Percentiles rank a stretch among this genome's conserved stretches.
phyloP scores from a whole-genome alignment of 148 eudicot species.

The Talinum fruticosum region DNA sequence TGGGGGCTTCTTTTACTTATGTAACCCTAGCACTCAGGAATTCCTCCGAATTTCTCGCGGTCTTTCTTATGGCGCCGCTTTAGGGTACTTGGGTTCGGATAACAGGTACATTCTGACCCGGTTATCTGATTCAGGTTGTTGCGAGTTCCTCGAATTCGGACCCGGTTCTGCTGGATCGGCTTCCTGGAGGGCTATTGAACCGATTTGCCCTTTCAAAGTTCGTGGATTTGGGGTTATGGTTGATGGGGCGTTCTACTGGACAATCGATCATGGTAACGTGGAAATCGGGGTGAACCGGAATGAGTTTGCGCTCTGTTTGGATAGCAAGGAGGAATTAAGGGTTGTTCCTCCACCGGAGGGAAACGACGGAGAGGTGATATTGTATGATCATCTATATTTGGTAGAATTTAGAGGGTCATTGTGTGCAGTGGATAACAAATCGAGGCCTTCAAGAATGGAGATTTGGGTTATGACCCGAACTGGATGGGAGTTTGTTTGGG shows the following conservation, averaged over 20 bases:
- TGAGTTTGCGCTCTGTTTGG: slow-evolving; percentile 23
- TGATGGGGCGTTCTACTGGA: slow-evolving; percentile 21
- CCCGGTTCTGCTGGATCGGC: slow-evolving; percentile 20
- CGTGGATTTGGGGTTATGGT: slow-evolving; percentile 24
- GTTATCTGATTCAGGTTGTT: not conserved
- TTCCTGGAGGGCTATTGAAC: slow-evolving; percentile 6
- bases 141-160: slow-evolving; percentile 20
- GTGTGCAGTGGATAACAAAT: slow-evolving; percentile 33
- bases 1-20: slow-evolving; percentile 17
- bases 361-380: slow-evolving; percentile 22
- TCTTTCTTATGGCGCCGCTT: not conserved
- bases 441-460: slow-evolving; percentile 31
- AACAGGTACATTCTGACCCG: slow-evolving; percentile 15
- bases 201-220: not conserved
- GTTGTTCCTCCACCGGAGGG: slow-evolving; percentile 19
- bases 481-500: slow-evolving; percentile 26
- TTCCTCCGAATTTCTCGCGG: slow-evolving; percentile 21
- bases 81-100: slow-evolving; percentile 14
- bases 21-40: slow-evolving; percentile 30
- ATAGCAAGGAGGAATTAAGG: slow-evolving; percentile 1
- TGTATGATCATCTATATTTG: slow-evolving; percentile 24
- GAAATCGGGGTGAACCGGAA: not conserved
- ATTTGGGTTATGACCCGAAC: slow-evolving; percentile 21
- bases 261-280: not conserved
- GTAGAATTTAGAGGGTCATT: slow-evolving; percentile 30